Evolutionary conservation across 2,329 filamentous ascomycete genomes (phyloP).

Genomic region (Iodosphaeria phyllophila): DNA sequence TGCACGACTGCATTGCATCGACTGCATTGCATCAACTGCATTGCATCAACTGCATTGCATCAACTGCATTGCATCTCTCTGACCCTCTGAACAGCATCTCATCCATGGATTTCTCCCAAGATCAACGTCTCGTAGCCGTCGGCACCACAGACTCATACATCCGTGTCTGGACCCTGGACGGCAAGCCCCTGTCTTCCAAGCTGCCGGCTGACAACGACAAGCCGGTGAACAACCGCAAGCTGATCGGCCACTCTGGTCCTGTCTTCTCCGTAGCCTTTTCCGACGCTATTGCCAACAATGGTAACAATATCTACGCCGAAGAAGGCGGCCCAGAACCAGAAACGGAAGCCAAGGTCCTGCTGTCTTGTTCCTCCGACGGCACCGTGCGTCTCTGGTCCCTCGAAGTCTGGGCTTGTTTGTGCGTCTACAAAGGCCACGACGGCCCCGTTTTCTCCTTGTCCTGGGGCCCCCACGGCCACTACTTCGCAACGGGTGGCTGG

Average conservation of each 20-base stretch:
- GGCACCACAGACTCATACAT: slow-evolving; percentile 93
- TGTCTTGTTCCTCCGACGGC: slow-evolving; percentile 76
- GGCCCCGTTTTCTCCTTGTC: slow-evolving; percentile 74
- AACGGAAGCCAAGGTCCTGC: slow-evolving; percentile 51
- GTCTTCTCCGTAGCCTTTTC: slow-evolving; percentile 86
- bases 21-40: too few species aligned
- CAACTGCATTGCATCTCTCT: too few species aligned
- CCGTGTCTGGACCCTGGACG: slow-evolving; percentile 81
- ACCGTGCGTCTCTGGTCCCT: slow-evolving; percentile 86
- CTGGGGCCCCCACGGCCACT: slow-evolving; percentile 89
- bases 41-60: too few species aligned
- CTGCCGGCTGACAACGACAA: slow-evolving; percentile 37
- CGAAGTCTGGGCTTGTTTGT: slow-evolving; percentile 79
- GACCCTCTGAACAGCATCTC: slow-evolving; percentile 39
- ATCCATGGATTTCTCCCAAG: slow-evolving; percentile 91
- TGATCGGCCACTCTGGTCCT: slow-evolving; percentile 79
- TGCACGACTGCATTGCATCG: too few species aligned
- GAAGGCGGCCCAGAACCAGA: slow-evolving; percentile 20
- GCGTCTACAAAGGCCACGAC: slow-evolving; percentile 85
- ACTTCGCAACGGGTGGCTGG: slow-evolving; percentile 74
- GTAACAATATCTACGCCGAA: slow-evolving; percentile 31
- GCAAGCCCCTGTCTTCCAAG: slow-evolving; percentile 56
- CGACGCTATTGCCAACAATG: slow-evolving; percentile 37
- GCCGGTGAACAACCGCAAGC: slow-evolving; percentile 44
- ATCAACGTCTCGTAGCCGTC: slow-evolving; percentile 69